A percentile compares a stretch with the other conserved stretches of the same genome.
Evolutionary conservation across 2,329 filamentous ascomycete genomes (phyloP).

Genomic region (Triangularia setosa): DNA sequence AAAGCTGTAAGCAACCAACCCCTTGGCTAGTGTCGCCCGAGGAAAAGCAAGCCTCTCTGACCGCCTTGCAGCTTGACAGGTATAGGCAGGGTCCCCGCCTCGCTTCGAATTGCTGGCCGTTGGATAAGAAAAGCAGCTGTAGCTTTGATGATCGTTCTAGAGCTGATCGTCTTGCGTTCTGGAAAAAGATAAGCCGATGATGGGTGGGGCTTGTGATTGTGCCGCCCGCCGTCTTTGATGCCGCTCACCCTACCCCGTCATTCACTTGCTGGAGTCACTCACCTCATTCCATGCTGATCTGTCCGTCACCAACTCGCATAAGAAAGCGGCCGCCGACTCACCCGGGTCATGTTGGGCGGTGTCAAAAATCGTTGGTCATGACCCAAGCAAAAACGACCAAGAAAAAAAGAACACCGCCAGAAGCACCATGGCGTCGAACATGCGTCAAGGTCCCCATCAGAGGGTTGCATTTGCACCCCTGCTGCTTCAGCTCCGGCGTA

Average conservation of each 20-base stretch:
- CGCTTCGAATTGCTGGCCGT: neutral
- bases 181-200: constrained; percentile 5
- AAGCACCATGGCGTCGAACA: neutral
- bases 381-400: neutral
- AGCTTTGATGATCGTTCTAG: neutral
- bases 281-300: neutral
- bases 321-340: neutral
- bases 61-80: neutral
- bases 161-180: neutral
- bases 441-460: neutral
- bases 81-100: neutral
- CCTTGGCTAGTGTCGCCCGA: neutral
- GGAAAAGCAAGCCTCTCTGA: neutral
- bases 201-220: neutral
- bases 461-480: neutral
- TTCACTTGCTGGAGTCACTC: neutral
- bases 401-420: neutral
- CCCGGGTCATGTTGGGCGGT: neutral
- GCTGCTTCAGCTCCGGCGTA: too few relatives aligned
- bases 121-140: neutral
- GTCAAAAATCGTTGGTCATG: neutral
- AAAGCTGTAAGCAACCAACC: neutral
- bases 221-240: neutral
- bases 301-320: neutral
- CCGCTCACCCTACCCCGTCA: neutral